Base-by-base conservation (phyloP, 441 rosid species). In the Flueggea neowawraea region DNA sequence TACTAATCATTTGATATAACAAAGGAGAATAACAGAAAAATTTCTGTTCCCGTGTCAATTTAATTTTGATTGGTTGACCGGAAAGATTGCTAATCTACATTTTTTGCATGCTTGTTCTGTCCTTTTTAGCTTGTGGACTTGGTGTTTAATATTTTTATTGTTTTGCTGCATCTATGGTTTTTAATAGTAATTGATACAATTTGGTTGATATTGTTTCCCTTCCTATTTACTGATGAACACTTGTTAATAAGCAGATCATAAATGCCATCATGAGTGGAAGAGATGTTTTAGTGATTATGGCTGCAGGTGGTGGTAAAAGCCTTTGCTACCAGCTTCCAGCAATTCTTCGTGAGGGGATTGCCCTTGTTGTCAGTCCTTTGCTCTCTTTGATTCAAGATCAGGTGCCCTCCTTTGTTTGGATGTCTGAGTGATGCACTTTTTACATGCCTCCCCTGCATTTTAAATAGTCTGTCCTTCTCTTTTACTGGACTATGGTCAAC, bases 221-320 rank as follows among this genome's bases (percentile, higher is more conserved):
- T 11, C n/a, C n/a, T 10, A 12, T 47, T 47, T 47, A 47, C 50
- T 47, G 50, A 47, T 47, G 50, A 47, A 0, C 4, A 14, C 14
- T 47, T 47, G 4, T 36, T 14, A 47, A 47, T 60, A 63, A 57
- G 16, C 72, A 95, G 99, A 91, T 91, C 14, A 68, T 95, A 68
- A 95, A 95, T 82, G 95, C 90, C 50, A 67, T 85, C 69, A 83
- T 88, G 97, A 80, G 91, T 61, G 90, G 88, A 71, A 81, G 85
- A 70, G 96, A 95, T 80, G 96, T 89, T 43, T 73, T 95, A 58
- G 96, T 95, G 68, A 91, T 95, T 74, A 95, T 89, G 99, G 98
- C 99, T 63, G 96, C 98, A 16, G 98, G 99, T 69, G 96, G 99
- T 16, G 99, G 99, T 70, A 95, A 95, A 84, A 95, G 99, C 78